Conservation (phyloP, 2,329 filamentous ascomycete species). For the Pestalotiopsis sp. region DNA sequence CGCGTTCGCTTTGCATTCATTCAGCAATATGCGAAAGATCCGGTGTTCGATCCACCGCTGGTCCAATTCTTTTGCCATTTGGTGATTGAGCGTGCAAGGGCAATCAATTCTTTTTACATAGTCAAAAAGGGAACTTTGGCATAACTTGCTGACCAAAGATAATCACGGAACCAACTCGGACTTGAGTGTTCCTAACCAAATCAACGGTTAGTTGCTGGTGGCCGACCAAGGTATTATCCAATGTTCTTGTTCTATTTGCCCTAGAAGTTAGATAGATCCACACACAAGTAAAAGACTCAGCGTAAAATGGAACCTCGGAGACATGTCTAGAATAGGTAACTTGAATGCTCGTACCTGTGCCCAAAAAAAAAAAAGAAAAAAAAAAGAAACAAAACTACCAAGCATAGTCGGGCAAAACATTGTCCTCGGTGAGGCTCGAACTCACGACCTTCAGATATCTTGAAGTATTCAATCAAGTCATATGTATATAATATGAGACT, state of each 20-base stretch:
- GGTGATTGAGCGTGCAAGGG: neutral
- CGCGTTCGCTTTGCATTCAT: constrained; percentile 4
- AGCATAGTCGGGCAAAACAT: neutral
- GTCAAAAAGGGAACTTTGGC: neutral
- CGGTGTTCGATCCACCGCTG: constrained; percentile 1
- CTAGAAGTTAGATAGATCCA: neutral
- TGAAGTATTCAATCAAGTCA: constrained; percentile 6
- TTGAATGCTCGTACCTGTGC: neutral
- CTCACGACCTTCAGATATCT: constrained; percentile 12
- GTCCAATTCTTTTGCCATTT: neutral
- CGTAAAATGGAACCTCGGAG: neutral
- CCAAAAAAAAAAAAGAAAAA: neutral
- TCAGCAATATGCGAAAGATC: neutral
- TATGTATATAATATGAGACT: constrained; percentile 37
- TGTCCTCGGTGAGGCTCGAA: constrained; percentile 12
- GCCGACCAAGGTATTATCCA: neutral
- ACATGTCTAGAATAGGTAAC: no score
- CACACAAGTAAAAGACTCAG: neutral
- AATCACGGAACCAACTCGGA: neutral
- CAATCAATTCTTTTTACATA: neutral
- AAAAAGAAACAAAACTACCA: neutral
- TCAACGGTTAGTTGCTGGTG: neutral
- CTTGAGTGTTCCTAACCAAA: no score
- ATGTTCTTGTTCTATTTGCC: neutral
- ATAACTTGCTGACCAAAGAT: neutral